These are phyloP conservation scores for Zasmidium citrigriseum DNA, from an alignment of 2,329 filamentous ascomycete species.

Conservation along the genomic window DNA sequence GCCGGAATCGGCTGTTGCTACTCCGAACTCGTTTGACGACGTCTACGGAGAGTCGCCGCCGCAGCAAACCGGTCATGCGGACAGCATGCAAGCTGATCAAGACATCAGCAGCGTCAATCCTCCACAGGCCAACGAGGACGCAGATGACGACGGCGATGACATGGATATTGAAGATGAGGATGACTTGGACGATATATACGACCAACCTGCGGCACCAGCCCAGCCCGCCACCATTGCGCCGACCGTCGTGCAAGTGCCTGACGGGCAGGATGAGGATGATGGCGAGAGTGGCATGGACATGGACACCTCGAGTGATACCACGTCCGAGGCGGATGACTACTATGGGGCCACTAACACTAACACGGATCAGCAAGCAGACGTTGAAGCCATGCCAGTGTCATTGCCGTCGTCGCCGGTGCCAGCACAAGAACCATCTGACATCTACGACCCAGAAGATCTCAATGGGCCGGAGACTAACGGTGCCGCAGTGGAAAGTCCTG, in stretches of 20 bases:
- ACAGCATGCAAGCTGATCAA: no score
- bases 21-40: no score
- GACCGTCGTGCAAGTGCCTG: background rate
- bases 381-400: background rate
- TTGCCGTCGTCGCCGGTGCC: background rate
- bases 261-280: slow-evolving; percentile 13
- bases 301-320: slow-evolving; percentile 15
- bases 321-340: slow-evolving; percentile 1
- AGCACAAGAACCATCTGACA: background rate
- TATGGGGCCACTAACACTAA: background rate
- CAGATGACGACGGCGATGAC: background rate
- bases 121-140: no score
- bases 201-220: background rate
- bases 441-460: background rate
- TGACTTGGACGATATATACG: slow-evolving; percentile 14
- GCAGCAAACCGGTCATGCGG: no score
- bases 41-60: no score
- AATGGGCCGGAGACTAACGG: background rate
- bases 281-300: slow-evolving; percentile 26
- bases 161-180: slow-evolving; percentile 10
- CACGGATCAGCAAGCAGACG: no score
- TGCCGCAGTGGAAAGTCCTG: background rate
- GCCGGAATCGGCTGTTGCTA: no score
- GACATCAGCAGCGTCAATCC: no score
- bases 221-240: background rate